Evolutionary conservation across 805 yeast species (phyloP), one percentile per base, ranked within the genome.

Genomic region (Suhomyces vadensis): DNA sequence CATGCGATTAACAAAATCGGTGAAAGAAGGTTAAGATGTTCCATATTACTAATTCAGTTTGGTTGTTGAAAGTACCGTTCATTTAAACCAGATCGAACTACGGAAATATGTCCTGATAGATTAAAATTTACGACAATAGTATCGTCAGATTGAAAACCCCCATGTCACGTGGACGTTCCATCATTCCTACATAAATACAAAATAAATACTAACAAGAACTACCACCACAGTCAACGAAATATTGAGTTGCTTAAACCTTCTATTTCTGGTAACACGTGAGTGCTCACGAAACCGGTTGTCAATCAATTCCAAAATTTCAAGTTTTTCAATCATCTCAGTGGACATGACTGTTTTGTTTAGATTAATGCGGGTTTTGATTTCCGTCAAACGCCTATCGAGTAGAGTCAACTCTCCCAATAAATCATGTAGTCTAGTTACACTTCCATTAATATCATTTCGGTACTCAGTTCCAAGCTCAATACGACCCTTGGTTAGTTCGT

Each of bases 281-380:
- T 65, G 60, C 37, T 60, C 61, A 22, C 50, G 49, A 37, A 69
- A 64, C 37, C 55, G 51, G 11, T 50, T 47, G 35, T 64, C 61
- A 5, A 71, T 54, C 19, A 51, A 47, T 40, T 71, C 74, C 44
- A 71, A 55, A 7, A 61, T 43, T 29, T 62, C 63, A 38, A 71
- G 48, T 47, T 63, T 64, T 10, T 52, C 56, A 4, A 51, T 49
- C 41, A 71, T 51, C 4, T 58, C 61, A n/a, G 46, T 42, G 24
- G 60, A 49, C 50, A 69, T 52, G 2, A 54, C 43, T 10, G 49
- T 38, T 48, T 68, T 69, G 47, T 58, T 57, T 11, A 48, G 46
- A 13, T 54, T 54, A 35, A 70, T 60, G 9, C 49, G 43, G 8
- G 43, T 37, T 47, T 57, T 64, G 22, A 63, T 54, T 13, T 39